phyloP scores from a whole-genome alignment of 1,284 basidiomycete species.

The Cutaneotrichosporon cavernicola region DNA sequence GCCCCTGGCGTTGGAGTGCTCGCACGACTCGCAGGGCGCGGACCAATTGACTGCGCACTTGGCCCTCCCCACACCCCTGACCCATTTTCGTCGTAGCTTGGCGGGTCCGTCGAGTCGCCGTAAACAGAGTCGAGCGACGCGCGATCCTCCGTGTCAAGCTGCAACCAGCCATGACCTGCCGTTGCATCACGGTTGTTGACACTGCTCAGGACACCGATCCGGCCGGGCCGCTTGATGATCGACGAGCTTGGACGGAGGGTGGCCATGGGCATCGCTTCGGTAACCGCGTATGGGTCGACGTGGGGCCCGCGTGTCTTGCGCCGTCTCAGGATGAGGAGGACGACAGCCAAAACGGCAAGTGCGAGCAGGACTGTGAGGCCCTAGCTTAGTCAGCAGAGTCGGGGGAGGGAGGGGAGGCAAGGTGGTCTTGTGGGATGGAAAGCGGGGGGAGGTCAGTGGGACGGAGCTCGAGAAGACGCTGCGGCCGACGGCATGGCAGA shows the following conservation, averaged over 20 bases:
- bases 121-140: neutral
- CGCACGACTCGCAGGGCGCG: neutral
- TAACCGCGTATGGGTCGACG: conserved; percentile 2
- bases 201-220: neutral
- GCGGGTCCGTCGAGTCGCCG: neutral
- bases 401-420: neutral
- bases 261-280: neutral
- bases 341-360: neutral
- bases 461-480: neutral
- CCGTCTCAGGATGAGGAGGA: neutral
- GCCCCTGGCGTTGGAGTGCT: neutral
- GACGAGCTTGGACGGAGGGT: neutral
- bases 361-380: neutral
- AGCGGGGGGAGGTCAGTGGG: neutral
- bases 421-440: neutral
- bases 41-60: neutral
- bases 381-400: neutral
- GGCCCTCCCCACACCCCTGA: neutral
- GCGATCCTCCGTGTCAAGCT: neutral
- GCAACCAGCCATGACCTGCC: conserved; percentile 2
- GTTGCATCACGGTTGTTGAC: neutral
- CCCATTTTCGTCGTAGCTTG: neutral
- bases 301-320: neutral
- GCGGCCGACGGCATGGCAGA: neutral
- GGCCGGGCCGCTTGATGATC: conserved; percentile 10